Percentiles rank a stretch among this genome's conserved stretches.
These are phyloP conservation scores for Ilyonectria sp. DNA, from an alignment of 2,329 filamentous ascomycete species.

Conservation along the genomic window DNA sequence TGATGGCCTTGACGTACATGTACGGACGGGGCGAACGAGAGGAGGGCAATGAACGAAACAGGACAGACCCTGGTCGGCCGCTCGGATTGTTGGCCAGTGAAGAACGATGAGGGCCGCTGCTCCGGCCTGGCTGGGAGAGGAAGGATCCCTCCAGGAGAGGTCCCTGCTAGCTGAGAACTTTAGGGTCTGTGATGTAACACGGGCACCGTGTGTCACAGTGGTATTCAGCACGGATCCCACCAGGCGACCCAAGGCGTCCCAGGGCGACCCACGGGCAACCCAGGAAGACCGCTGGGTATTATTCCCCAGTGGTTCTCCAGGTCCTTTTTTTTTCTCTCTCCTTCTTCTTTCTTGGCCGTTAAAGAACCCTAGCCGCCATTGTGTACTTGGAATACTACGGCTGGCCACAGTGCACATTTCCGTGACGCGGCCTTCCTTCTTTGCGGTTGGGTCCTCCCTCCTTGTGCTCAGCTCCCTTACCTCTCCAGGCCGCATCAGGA, in stretches of 20 bases:
- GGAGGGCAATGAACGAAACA: slow-evolving; percentile 18
- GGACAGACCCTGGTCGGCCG: slow-evolving; percentile 19
- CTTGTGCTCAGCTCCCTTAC: not conserved
- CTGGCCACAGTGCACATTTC: slow-evolving; percentile 21
- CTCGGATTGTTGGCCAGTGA: slow-evolving; percentile 18
- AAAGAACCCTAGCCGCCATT: slow-evolving; percentile 15
- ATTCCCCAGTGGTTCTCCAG: slow-evolving; percentile 28
- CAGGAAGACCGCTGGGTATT: slow-evolving; percentile 10
- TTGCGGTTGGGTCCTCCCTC: not conserved
- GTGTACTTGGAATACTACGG: not conserved
- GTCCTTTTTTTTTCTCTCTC: not conserved
- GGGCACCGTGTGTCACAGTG: slow-evolving; percentile 34
- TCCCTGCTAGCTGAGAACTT: slow-evolving; percentile 42
- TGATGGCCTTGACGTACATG: slow-evolving; percentile 15
- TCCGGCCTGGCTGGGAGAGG: slow-evolving; percentile 24
- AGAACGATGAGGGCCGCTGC: slow-evolving; percentile 22
- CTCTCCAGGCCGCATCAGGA: not conserved
- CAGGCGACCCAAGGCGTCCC: slow-evolving; percentile 13
- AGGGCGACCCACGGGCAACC: slow-evolving; percentile 7
- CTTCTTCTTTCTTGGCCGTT: not conserved
- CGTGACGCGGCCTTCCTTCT: not conserved
- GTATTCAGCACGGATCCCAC: slow-evolving; percentile 20
- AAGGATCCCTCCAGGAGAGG: slow-evolving; percentile 17
- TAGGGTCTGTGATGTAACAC: slow-evolving; percentile 45
- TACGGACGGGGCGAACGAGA: slow-evolving; percentile 22